phyloP scores from a whole-genome alignment of 768 basidiomycete genomes.

The Tricholoma bakamatsutake region DNA sequence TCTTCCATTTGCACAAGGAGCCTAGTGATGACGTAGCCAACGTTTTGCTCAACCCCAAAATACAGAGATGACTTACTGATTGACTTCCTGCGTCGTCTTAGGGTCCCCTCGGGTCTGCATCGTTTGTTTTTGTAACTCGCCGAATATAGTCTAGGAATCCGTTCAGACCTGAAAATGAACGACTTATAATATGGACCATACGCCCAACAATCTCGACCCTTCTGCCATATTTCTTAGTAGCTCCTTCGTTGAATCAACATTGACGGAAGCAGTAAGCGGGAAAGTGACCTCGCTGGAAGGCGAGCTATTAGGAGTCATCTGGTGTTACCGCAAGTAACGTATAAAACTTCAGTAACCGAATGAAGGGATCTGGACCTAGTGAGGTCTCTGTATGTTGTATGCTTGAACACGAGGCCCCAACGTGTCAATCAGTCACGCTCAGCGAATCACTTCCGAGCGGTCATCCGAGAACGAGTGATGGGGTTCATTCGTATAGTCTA shows the following conservation, averaged over 20 bases:
- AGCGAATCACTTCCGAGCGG: slow-evolving; percentile 1
- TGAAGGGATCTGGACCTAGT: slow-evolving; percentile 2
- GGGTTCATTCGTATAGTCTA: background rate
- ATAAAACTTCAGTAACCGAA: background rate
- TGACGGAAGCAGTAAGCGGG: background rate
- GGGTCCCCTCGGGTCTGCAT: slow-evolving; percentile 34
- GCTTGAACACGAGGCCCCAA: slow-evolving; percentile 11
- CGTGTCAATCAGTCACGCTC: slow-evolving; percentile 11
- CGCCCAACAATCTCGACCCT: slow-evolving; percentile 26
- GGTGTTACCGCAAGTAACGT: background rate
- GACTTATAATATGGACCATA: slow-evolving; percentile 10
- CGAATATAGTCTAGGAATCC: slow-evolving; percentile 33
- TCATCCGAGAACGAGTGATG: background rate
- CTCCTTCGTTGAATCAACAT: background rate
- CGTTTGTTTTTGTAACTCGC: slow-evolving; percentile 39
- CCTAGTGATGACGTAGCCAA: slow-evolving; percentile 20
- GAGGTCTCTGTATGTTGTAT: background rate
- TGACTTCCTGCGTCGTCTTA: slow-evolving; percentile 34
- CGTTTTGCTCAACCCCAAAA: background rate
- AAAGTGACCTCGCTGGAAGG: background rate
- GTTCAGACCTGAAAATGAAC: background rate
- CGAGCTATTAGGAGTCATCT: slow-evolving; percentile 16
- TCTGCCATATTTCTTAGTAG: slow-evolving; percentile 11
- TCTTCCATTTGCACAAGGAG: slow-evolving; percentile 37
- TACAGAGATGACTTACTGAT: slow-evolving; percentile 26